phyloP scores from a whole-genome alignment of 257 asterid genomes.

The Solanum acaule region DNA sequence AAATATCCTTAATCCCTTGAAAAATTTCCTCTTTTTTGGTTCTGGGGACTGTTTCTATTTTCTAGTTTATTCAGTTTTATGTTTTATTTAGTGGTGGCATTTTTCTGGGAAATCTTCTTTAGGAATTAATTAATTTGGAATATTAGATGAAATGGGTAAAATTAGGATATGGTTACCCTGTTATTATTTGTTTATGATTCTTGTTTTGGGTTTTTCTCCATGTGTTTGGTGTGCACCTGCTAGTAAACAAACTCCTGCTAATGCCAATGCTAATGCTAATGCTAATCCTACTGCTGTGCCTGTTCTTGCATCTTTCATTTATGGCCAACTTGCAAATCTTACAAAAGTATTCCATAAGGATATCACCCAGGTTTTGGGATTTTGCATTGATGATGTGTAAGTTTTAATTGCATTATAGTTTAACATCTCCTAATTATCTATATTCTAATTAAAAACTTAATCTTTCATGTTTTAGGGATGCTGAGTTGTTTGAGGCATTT shows the following conservation, averaged over 20 bases:
- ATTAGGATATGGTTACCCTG: slow-evolving; percentile 49
- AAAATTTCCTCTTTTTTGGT: background rate
- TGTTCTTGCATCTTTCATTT: slow-evolving; percentile 58
- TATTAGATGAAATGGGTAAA: slow-evolving; percentile 61
- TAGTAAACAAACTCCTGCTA: slow-evolving; percentile 26
- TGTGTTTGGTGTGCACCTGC: slow-evolving; percentile 34
- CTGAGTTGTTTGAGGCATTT: slow-evolving; percentile 78
- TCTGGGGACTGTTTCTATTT: background rate
- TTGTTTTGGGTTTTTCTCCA: slow-evolving; percentile 28
- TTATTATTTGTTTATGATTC: slow-evolving; percentile 36
- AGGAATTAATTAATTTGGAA: slow-evolving; percentile 23
- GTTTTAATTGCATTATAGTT: slow-evolving; percentile 15
- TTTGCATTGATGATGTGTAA: slow-evolving; percentile 76
- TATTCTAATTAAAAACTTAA: slow-evolving; percentile 5
- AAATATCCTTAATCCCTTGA: background rate
- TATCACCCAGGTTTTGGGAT: slow-evolving; percentile 51
- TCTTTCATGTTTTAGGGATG: slow-evolving; percentile 41
- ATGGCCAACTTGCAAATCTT: slow-evolving; percentile 69
- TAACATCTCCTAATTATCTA: background rate
- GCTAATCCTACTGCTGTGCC: slow-evolving; percentile 39
- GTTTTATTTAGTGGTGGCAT: background rate
- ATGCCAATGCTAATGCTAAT: background rate
- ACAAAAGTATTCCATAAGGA: slow-evolving; percentile 58
- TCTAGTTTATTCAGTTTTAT: background rate
- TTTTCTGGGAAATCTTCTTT: slow-evolving; percentile 5